Percentiles rank a stretch among this genome's conserved stretches.
Evolutionary conservation across 2,329 filamentous ascomycete species (phyloP).

Genomic region (Fusarium nematophilum): DNA sequence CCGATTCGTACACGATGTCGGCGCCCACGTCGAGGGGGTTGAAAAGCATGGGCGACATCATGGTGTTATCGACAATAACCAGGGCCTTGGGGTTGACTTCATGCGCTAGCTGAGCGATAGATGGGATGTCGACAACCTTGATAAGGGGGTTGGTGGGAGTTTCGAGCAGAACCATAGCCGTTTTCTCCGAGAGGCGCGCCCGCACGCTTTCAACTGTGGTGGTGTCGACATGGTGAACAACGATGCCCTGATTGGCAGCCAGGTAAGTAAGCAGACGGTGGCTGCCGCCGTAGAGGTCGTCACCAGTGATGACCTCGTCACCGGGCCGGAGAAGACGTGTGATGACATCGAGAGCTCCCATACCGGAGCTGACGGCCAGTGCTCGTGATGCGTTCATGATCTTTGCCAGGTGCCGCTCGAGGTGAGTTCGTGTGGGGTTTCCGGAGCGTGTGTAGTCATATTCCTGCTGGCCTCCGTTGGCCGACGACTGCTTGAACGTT

Average conservation of each 20-base stretch:
- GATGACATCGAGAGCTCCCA: constrained; percentile 97
- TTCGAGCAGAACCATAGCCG: constrained; percentile 94
- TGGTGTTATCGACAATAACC: constrained; percentile 97
- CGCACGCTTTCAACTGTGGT: constrained; percentile 79
- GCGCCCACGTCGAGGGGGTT: constrained; percentile 95
- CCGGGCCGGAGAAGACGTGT: constrained; percentile 89
- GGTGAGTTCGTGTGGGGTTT: constrained; percentile 94
- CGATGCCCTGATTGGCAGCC: constrained; percentile 86
- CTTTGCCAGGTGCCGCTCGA: constrained; percentile 97
- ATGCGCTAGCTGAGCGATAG: constrained; percentile 82
- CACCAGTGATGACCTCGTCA: constrained; percentile 96
- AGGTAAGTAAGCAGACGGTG: constrained; percentile 94
- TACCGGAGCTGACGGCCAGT: constrained; percentile 93
- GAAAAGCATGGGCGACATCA: constrained; percentile 94
- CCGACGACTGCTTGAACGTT: constrained; percentile 94
- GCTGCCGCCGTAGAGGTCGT: constrained; percentile 96
- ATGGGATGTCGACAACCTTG: constrained; percentile 93
- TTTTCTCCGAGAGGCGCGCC: constrained; percentile 79
- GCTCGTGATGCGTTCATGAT: constrained; percentile 96
- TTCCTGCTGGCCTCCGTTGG: constrained; percentile 80
- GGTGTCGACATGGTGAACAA: constrained; percentile 97
- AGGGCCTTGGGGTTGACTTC: constrained; percentile 81
- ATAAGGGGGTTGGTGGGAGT: constrained; percentile 98
- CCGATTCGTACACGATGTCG: constrained; percentile 96
- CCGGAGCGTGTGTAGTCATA: constrained; percentile 99